Evolutionary conservation across 768 basidiomycete genomes (phyloP).

Genomic region (Termitomyces heimii): DNA sequence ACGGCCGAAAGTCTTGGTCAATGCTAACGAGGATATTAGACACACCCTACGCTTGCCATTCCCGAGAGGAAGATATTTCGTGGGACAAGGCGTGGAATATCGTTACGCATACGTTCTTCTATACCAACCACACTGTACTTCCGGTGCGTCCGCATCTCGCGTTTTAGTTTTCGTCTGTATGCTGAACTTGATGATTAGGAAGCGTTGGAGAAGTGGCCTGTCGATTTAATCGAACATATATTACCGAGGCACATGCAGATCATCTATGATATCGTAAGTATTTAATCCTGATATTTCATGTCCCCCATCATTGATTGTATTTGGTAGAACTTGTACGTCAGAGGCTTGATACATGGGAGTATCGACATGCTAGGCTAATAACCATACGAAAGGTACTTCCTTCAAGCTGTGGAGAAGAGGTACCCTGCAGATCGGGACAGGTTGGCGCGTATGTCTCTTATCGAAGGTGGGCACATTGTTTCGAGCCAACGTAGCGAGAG

Average conservation of each 20-base stretch:
- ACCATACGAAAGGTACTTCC: too few relatives aligned
- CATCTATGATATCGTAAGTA: conserved; percentile 70
- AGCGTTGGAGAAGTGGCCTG: conserved; percentile 94
- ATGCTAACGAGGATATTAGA: conserved; percentile 50
- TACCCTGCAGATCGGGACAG: too few relatives aligned
- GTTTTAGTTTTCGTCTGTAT: not conserved
- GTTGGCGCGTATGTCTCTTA: too few relatives aligned
- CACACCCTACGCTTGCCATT: conserved; percentile 93
- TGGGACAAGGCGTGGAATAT: too few relatives aligned
- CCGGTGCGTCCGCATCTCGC: conserved; percentile 46
- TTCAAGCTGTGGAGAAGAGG: too few relatives aligned
- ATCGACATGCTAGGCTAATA: too few relatives aligned
- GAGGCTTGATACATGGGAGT: not conserved
- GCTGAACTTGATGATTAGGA: too few relatives aligned
- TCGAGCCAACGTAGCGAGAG: too few relatives aligned
- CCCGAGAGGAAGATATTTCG: conserved; percentile 94
- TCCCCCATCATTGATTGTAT: conserved; percentile 1
- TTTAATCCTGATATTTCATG: not conserved
- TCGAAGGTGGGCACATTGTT: too few relatives aligned
- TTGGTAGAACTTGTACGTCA: conserved; percentile 42
- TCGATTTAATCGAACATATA: conserved; percentile 78
- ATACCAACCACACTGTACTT: conserved; percentile 93
- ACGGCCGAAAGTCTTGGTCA: too few relatives aligned
- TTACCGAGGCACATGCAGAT: conserved; percentile 81
- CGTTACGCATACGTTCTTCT: conserved; percentile 93